Evolutionary conservation across 2,329 filamentous ascomycete genomes (phyloP).

Genomic region (Magnaporthiopsis poae): DNA sequence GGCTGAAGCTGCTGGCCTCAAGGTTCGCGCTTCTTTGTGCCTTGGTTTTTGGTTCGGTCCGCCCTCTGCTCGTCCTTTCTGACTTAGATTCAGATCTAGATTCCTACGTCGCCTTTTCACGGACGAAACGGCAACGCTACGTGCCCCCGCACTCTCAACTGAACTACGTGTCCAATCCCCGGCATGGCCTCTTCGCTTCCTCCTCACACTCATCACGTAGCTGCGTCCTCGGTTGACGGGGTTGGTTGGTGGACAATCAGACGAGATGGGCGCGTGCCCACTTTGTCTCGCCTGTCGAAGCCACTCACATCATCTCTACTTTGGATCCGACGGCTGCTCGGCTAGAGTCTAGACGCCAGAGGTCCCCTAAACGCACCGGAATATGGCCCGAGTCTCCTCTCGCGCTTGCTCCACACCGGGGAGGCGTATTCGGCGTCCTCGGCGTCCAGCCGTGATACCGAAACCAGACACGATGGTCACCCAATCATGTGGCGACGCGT

Average conservation of each 20-base stretch:
- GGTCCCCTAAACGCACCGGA: too few species aligned
- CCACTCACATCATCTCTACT: neutral
- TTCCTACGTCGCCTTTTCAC: too few species aligned
- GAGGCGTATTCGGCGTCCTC: neutral
- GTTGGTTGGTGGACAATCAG: too few species aligned
- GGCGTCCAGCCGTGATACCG: neutral
- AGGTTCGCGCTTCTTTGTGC: neutral
- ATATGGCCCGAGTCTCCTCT: neutral
- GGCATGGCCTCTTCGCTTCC: neutral
- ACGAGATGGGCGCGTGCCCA: neutral
- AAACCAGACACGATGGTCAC: neutral
- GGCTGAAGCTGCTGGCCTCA: neutral
- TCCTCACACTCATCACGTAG: neutral
- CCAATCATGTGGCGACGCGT: neutral
- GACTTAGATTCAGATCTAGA: too few species aligned
- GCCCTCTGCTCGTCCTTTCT: too few species aligned
- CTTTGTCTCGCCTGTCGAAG: neutral
- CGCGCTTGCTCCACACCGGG: neutral
- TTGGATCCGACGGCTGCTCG: neutral
- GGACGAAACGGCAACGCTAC: too few species aligned
- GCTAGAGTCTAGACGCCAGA: neutral
- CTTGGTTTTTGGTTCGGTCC: neutral
- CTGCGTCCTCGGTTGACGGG: neutral
- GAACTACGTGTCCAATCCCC: neutral
- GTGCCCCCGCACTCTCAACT: too few species aligned